Base-by-base conservation (phyloP, 1,284 basidiomycete species). In the Ganoderma multipileum region DNA sequence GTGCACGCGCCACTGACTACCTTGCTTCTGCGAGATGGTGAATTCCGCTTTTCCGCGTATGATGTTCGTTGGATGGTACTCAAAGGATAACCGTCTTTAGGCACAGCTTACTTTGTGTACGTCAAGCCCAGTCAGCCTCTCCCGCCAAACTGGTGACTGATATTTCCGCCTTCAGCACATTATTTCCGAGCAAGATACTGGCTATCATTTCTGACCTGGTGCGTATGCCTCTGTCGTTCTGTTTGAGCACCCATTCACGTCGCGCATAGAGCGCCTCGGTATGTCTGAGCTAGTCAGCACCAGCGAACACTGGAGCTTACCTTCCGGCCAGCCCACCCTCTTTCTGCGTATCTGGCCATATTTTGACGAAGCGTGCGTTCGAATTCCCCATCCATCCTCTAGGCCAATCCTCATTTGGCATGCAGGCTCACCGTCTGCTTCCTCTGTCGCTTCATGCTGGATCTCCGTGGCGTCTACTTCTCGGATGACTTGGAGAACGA, bases 81-180 rank as follows among this genome's bases (percentile, higher is more conserved):
- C n/a, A 23, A 28, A 20, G 20, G 1, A 36, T 3, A 9, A 6
- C 20, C 20, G 20, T 57, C 3, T 3, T 23, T 20, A 71, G 70
- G 70, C 3, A 71, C 70, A 36, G 63, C 55, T 2, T 71, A 71
- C 60, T 71, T 71, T 42, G 23, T 67, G 70, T 71, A 28, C 16
- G 67, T 39, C 28, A 47, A 36, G 20, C n/a, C 12, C 36, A 5
- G 58, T 60, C 9, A 30, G 0, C 20, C n/a, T 23, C 6, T 28
- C 11, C 4, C 20, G 1, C 1, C 47, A 3, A 28, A 14, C 12
- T 5, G 3, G 20, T 11, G 9, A 8, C 28, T 55, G 2, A 55
- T 28, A 58, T 23, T 12, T 9, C 26, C 1, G 8, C 11, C 14
- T 12, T 26, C 26, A 69, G 68, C 3, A 50, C 61, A n/a, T 28